Conservation (phyloP, 2,329 filamentous ascomycete species). For the Aphanoascus verrucosus region DNA sequence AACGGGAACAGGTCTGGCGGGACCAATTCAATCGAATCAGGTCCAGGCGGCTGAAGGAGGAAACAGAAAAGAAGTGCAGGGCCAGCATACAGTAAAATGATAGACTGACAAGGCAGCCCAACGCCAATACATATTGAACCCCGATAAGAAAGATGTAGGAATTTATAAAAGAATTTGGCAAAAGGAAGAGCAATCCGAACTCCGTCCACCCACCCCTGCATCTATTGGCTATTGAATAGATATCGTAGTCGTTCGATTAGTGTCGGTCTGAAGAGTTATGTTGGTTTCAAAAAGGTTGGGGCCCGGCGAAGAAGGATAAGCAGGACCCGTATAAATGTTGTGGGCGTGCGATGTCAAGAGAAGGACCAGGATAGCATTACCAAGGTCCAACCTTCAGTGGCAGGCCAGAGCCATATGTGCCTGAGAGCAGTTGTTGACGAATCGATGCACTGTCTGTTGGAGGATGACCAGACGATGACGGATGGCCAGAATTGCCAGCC, state of each 20-base stretch:
- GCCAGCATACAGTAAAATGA: too few relatives aligned
- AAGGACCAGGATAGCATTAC: constrained; percentile 26
- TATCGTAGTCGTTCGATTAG: constrained; percentile 37
- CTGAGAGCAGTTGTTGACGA: constrained; percentile 47
- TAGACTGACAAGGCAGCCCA: not conserved
- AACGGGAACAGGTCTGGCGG: too few relatives aligned
- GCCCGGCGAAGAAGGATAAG: constrained; percentile 8
- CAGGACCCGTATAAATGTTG: constrained; percentile 13
- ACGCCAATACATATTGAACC: not conserved
- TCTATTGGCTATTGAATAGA: constrained; percentile 33
- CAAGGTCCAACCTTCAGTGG: constrained; percentile 48
- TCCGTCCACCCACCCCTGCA: not conserved
- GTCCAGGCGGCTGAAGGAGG: too few relatives aligned
- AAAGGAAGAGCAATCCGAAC: constrained; percentile 3
- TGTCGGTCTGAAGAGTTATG: constrained; percentile 3
- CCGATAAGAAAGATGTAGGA: not conserved
- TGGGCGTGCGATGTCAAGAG: not conserved
- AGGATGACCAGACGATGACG: constrained; percentile 20
- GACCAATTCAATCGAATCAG: too few relatives aligned
- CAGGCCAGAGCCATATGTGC: constrained; percentile 45
- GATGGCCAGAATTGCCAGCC: constrained; percentile 36
- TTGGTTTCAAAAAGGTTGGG: constrained; percentile 7
- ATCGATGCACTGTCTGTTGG: constrained; percentile 37
- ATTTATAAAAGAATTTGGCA: not conserved
- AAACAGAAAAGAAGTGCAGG: too few relatives aligned